These are phyloP conservation scores for Croton laevigatus DNA, from an alignment of 441 rosid genomes.

Conservation along the genomic window DNA sequence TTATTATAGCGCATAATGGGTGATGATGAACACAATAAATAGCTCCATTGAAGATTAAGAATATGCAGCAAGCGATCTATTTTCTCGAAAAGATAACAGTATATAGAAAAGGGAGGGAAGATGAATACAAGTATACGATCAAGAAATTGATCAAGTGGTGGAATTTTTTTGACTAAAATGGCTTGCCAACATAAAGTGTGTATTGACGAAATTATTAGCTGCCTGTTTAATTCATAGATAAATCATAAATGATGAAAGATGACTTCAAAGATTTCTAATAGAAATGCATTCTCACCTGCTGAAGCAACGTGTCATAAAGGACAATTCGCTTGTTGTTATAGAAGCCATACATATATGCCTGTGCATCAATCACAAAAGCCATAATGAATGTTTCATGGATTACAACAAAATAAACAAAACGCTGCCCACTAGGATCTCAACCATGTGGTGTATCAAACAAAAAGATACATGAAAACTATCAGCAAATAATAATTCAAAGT, in stretches of 20 bases:
- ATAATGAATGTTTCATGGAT: background rate
- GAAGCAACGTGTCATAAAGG: slow-evolving; percentile 93
- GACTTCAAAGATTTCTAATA: slow-evolving; percentile 9
- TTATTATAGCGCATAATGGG: background rate
- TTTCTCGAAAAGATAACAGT: too few species aligned
- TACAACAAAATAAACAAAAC: background rate
- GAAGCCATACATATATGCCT: slow-evolving; percentile 99
- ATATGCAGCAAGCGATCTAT: background rate
- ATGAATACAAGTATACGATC: background rate
- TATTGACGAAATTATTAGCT: background rate
- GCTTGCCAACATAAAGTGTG: background rate
- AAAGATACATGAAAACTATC: background rate
- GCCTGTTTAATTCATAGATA: background rate
- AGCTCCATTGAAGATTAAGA: background rate
- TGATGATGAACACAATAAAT: background rate
- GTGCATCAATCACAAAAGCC: slow-evolving; percentile 25
- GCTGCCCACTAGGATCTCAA: background rate
- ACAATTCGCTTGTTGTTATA: slow-evolving; percentile 98
- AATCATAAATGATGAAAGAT: background rate
- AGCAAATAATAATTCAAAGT: background rate
- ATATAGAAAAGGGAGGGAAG: background rate
- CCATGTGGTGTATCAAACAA: background rate
- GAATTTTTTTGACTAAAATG: background rate
- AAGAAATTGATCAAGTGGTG: background rate
- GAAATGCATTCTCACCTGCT: slow-evolving; percentile 60